These are phyloP conservation scores for Leccinum arenicola DNA, from an alignment of 768 basidiomycete genomes.

Conservation along the genomic window DNA sequence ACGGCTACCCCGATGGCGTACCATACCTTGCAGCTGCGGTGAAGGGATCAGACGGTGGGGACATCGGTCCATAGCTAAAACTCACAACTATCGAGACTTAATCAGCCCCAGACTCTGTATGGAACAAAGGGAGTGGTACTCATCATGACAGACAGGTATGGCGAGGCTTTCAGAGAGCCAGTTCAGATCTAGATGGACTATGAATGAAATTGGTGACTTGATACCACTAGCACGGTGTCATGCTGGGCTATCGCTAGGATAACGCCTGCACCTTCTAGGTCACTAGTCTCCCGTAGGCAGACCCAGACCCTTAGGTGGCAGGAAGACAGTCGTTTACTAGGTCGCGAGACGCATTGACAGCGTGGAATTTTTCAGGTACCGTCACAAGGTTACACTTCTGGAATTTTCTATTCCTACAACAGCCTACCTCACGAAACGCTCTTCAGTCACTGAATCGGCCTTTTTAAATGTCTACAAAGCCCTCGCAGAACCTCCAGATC, in stretches of 20 bases:
- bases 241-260: too few relatives aligned
- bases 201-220: too few relatives aligned
- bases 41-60: background rate
- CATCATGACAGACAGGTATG: conserved; percentile 15
- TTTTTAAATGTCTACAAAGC: conserved; percentile 96
- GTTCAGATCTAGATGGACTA: too few relatives aligned
- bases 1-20: conserved; percentile 10
- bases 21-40: conserved; percentile 26
- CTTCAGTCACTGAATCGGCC: conserved; percentile 89
- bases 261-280: too few relatives aligned
- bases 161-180: background rate
- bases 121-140: background rate
- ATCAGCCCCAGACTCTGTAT: background rate
- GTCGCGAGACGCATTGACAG: too few relatives aligned
- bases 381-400: too few relatives aligned
- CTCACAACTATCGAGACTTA: conserved; percentile 18
- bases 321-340: too few relatives aligned
- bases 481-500: conserved; percentile 94
- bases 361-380: too few relatives aligned
- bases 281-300: too few relatives aligned
- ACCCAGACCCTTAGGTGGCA: too few relatives aligned
- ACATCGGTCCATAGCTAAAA: background rate
- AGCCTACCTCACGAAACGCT: conserved; percentile 88
- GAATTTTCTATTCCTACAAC: conserved; percentile 36
- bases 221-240: too few relatives aligned